Base-by-base conservation (phyloP, 441 rosid species). In the Populus hybrid region DNA sequence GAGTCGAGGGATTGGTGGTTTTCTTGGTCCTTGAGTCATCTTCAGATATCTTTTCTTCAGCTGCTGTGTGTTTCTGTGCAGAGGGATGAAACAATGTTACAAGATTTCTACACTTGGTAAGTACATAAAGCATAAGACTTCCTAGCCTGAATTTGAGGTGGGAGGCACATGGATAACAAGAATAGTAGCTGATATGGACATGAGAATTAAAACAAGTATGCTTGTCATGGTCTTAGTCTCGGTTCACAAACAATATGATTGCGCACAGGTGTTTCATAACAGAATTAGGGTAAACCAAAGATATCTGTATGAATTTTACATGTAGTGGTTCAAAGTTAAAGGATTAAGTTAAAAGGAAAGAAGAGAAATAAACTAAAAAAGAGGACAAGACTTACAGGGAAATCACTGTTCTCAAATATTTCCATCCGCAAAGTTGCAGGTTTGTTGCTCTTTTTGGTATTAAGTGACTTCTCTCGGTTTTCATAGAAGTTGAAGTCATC, bases 401-500 rank as follows among this genome's bases (percentile, higher is more conserved):
- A 78, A 79, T 82, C 86, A 70, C 75, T 84, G 30, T 84, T 85
- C 53, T 80, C 79, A 69, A 21, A 64, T 35, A 80, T 30, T 70
- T 88, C 91, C 85, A 85, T 84, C 40, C 78, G 81, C 40, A 80
- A 85, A 78, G 88, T 86, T 32, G 87, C 91, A 1, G 81, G 89
- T 72, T 89, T 89, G 74, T 75, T 63, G 64, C 69, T 82, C 85
- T 83, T 88, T 53, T 81, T 85, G 24, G 38, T 74, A 23, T 75
- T 72, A 18, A 74, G 72, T 71, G 89, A 78, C 88, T 88, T 95
- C 83, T 95, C 95, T 11, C 98, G 87, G 26, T 70, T 83, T 81
- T 94, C 99, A 8, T 95, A 95, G 84, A 95, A 95, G 70, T 84
- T 87, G 72, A 94, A 92, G 83, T 95, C 99, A 82, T 95, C 97